phyloP scores from a whole-genome alignment of 2,329 filamentous ascomycete species.

The Phoma sp. region DNA sequence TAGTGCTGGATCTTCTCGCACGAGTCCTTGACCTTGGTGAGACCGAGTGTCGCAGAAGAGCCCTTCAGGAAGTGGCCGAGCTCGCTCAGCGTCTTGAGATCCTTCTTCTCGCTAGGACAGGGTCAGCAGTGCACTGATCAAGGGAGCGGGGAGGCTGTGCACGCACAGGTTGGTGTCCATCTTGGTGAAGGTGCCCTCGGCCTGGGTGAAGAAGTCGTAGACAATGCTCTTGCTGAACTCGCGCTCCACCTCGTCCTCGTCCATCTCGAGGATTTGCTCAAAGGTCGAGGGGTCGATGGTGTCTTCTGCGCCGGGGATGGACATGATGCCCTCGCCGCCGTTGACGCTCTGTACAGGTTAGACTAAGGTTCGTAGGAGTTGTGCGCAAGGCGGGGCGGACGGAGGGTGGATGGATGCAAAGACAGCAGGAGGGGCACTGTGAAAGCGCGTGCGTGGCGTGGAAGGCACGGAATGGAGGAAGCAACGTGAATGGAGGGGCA shows the following conservation, averaged over 20 bases:
- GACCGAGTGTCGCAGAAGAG: conserved; percentile 90
- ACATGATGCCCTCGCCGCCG: conserved; percentile 45
- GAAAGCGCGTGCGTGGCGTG: conserved; percentile 18
- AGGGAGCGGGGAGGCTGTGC: conserved; percentile 28
- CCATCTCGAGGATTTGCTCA: conserved; percentile 97
- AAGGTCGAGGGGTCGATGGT: conserved; percentile 82
- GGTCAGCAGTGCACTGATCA: conserved; percentile 6
- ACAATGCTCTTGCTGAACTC: conserved; percentile 92
- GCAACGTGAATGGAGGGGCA: conserved; percentile 37
- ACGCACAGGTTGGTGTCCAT: conserved; percentile 87
- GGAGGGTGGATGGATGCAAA: neutral
- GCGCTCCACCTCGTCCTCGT: conserved; percentile 82
- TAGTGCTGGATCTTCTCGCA: conserved; percentile 98
- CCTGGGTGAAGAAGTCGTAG: conserved; percentile 91
- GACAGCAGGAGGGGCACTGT: neutral
- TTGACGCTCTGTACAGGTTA: conserved; percentile 28
- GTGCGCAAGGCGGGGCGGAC: conserved; percentile 2
- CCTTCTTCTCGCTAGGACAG: conserved; percentile 63
- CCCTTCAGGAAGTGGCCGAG: conserved; percentile 97
- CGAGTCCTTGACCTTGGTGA: conserved; percentile 87
- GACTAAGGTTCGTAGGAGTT: conserved; percentile 11
- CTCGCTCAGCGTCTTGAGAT: conserved; percentile 77
- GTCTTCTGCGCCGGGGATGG: conserved; percentile 70
- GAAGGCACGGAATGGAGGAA: conserved; percentile 20
- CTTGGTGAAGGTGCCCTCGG: conserved; percentile 79